phyloP scores from a whole-genome alignment of 192 early-diverging fungal species.

The Coemansia sp. region DNA sequence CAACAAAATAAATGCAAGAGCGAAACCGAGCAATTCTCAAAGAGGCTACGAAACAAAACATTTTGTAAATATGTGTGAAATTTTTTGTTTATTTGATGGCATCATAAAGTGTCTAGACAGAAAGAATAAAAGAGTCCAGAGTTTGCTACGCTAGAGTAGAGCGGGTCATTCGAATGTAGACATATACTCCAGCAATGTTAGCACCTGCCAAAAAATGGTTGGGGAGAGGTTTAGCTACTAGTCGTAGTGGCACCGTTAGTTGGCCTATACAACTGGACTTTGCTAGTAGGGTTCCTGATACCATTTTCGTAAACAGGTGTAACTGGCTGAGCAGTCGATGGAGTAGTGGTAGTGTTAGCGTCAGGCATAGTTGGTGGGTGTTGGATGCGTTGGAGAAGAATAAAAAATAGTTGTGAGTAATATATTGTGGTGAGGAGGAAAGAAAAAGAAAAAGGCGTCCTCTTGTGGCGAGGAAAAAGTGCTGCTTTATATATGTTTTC shows the following conservation, averaged over 20 bases:
- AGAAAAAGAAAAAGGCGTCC: background rate
- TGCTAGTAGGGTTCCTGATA: background rate
- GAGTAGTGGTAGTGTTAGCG: background rate
- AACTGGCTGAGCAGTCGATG: background rate
- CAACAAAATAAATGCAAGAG: too few relatives aligned
- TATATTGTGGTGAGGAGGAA: background rate
- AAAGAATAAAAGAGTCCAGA: too few relatives aligned
- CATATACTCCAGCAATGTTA: too few relatives aligned
- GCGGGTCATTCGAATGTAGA: too few relatives aligned
- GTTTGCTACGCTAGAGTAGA: too few relatives aligned
- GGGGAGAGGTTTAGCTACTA: background rate
- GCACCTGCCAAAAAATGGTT: too few relatives aligned
- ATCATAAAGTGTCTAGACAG: too few relatives aligned
- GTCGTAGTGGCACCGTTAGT: background rate
- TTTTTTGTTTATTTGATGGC: too few relatives aligned
- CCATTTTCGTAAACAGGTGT: background rate
- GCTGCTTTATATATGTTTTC: background rate
- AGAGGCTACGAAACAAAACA: too few relatives aligned
- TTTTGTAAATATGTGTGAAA: too few relatives aligned
- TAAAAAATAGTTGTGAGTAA: background rate
- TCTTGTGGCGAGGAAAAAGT: background rate
- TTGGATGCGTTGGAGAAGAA: background rate
- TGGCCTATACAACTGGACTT: background rate
- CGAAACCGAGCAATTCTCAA: too few relatives aligned
- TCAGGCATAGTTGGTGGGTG: background rate